Evolutionary conservation across 2,329 filamentous ascomycete genomes (phyloP), one percentile per base, ranked within the genome.

Genomic region (Clonostachys rhizophaga): DNA sequence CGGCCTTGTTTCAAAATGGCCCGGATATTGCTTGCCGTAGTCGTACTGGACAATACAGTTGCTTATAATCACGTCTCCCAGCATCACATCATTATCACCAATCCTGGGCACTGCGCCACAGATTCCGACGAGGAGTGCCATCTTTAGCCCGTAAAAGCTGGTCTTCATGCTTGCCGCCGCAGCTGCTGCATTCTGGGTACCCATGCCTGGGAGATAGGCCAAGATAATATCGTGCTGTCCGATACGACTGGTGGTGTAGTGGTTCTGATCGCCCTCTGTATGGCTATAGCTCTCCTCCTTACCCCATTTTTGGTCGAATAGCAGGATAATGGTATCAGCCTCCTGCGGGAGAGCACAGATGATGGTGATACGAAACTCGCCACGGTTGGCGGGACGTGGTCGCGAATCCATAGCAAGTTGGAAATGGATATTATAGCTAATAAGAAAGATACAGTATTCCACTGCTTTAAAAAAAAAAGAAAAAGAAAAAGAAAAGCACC

Each of bases 41-140:
- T 45, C 47, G 41, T 61, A 55, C 43, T 57, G 49, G 4, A 62
- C 24, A 24, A 61, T 37, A 7, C 30, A 2, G 49, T 53, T 53
- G 33, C 56, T 56, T 41, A 63, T 46, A 9, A 62, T 44, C 0
- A 63, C 56, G 34, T 64, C 58, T 14, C 62, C 58, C 0, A 63
- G 51, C 4, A 58, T 20, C 3, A 51, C 49, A 40, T 60, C 52
- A 6, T 45, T 11, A 20, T 18, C 18, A 17, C 43, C 39, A 8
- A 30, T 34, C 4, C 35, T 35, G 4, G 59, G 59, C 2, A 57
- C 53, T 5, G 48, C 54, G 1, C 59, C 58, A 46, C 65, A 69
- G 4, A 70, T 56, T 5, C 68, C 68, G 8, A 66, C 64, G 2
- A 70, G 35, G 1, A 70, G 39, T 4, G 53, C 62, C 1, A 68